Conservation (phyloP, 2,329 filamentous ascomycete species). For the Verticillium albo-atrum region DNA sequence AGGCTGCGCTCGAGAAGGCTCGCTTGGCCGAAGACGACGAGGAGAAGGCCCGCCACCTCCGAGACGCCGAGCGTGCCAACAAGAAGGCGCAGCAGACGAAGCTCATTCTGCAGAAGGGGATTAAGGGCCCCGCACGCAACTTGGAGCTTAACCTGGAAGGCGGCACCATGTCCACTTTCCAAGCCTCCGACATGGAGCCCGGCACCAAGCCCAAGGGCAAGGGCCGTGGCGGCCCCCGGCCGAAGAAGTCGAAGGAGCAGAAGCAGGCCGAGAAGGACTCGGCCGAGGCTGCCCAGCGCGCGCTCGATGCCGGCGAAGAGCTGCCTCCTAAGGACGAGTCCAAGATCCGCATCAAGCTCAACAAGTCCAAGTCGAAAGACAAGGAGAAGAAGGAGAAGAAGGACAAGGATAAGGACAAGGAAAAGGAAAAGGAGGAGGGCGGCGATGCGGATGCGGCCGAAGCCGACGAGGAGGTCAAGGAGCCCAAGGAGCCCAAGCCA, state of each 20-base stretch:
- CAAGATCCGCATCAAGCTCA: slow-evolving; percentile 61
- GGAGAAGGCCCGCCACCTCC: slow-evolving; percentile 74
- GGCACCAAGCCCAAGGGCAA: slow-evolving; percentile 43
- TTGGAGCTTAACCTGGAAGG: slow-evolving; percentile 79
- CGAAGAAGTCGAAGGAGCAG: slow-evolving; percentile 87
- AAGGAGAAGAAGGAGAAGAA: slow-evolving; percentile 37
- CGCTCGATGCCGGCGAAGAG: slow-evolving; percentile 73
- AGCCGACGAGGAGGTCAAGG: slow-evolving; percentile 35
- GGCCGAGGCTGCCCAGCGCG: slow-evolving; percentile 83
- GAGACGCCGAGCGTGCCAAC: slow-evolving; percentile 82
- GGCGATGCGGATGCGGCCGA: slow-evolving; percentile 29
- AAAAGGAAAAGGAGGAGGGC: slow-evolving; percentile 25
- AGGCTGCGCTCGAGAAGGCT: slow-evolving; percentile 74
- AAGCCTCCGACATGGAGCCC: slow-evolving; percentile 56
- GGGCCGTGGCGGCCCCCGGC: slow-evolving; percentile 58
- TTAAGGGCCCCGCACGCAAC: slow-evolving; percentile 68
- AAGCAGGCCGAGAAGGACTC: slow-evolving; percentile 78
- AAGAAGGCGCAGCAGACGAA: slow-evolving; percentile 92
- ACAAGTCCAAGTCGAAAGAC: slow-evolving; percentile 43
- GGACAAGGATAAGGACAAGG: slow-evolving; percentile 27
- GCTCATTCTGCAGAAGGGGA: slow-evolving; percentile 79
- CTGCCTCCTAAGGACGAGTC: slow-evolving; percentile 56
- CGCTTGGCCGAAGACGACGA: slow-evolving; percentile 75
- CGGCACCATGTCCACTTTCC: slow-evolving; percentile 81
- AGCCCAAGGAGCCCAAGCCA: slow-evolving; percentile 44